phyloP scores from a whole-genome alignment of 2,329 filamentous ascomycete genomes.

The Clonostachys solani region DNA sequence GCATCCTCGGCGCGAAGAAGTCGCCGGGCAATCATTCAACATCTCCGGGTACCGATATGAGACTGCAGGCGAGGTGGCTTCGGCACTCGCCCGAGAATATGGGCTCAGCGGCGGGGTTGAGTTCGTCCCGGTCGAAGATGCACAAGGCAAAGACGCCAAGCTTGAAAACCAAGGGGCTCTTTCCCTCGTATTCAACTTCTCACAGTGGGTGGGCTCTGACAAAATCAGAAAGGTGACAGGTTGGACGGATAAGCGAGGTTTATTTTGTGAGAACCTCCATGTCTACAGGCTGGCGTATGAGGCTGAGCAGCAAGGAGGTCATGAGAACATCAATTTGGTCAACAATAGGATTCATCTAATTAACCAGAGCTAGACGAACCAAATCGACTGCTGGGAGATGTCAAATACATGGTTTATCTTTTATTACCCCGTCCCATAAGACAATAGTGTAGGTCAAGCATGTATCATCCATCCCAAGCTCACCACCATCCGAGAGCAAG shows the following conservation, averaged over 20 bases:
- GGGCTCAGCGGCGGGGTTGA: conserved; percentile 20
- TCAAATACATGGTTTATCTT: not conserved
- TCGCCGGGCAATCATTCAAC: conserved; percentile 37
- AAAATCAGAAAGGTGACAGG: conserved; percentile 32
- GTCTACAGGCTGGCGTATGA: conserved; percentile 33
- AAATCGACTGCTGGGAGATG: not conserved
- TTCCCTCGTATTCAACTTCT: conserved; percentile 23
- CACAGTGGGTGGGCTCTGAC: conserved; percentile 36
- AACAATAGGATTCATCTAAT: not conserved
- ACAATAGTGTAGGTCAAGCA: too few relatives aligned
- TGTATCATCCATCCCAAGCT: too few relatives aligned
- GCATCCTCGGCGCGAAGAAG: conserved; percentile 18
- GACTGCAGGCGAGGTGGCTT: conserved; percentile 30
- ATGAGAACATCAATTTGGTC: conserved; percentile 1
- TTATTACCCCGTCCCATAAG: not conserved
- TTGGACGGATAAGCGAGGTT: conserved; percentile 28
- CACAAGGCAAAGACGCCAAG: not conserved
- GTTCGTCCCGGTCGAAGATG: conserved; percentile 7
- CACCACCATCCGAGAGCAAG: too few relatives aligned
- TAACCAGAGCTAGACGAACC: not conserved
- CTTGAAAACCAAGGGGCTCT: conserved; percentile 4
- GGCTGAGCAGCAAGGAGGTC: conserved; percentile 6
- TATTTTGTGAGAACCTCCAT: conserved; percentile 28
- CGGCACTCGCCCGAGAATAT: conserved; percentile 33
- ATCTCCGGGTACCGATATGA: conserved; percentile 39